Conservation (phyloP, 148 eudicot genomes). For the Arctostaphylos glauca region DNA sequence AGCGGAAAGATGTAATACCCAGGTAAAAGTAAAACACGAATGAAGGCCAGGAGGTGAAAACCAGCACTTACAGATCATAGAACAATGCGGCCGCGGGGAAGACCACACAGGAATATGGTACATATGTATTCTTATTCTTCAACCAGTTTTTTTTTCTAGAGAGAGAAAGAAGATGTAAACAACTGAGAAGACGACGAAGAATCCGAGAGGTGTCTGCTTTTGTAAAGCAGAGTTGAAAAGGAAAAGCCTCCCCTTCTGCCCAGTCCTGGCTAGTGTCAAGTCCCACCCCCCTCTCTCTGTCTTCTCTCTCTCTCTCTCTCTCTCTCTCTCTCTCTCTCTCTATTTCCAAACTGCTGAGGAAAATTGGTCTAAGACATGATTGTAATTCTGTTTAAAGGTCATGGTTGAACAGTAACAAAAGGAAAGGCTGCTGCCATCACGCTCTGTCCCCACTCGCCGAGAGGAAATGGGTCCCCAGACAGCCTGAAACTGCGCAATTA, state of each 20-base stretch:
- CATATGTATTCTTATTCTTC: background rate
- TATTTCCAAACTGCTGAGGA: background rate
- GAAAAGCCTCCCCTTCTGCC: constrained; percentile 8
- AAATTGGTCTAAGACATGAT: constrained; percentile 10
- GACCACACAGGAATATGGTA: background rate
- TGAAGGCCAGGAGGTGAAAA: background rate
- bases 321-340: background rate
- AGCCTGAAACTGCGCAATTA: constrained; percentile 21
- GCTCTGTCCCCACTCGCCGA: constrained; percentile 30
- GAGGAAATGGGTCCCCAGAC: constrained; percentile 7
- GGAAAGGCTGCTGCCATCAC: constrained; percentile 26
- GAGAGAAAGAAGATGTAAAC: background rate
- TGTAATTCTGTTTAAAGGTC: constrained; percentile 24
- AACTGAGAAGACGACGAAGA: constrained; percentile 26
- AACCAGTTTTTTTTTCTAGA: background rate
- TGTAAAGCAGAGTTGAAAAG: constrained; percentile 25
- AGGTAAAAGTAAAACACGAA: background rate
- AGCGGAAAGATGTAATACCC: background rate
- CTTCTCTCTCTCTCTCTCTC: background rate
- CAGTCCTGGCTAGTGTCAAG: background rate
- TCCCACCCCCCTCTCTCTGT: background rate
- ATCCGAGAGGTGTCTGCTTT: constrained; percentile 26
- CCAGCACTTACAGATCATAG: constrained; percentile 25
- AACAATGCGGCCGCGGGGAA: constrained; percentile 6
- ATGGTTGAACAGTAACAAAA: background rate